phyloP scores from a whole-genome alignment of 805 yeast species.

The Komagataella populi region DNA sequence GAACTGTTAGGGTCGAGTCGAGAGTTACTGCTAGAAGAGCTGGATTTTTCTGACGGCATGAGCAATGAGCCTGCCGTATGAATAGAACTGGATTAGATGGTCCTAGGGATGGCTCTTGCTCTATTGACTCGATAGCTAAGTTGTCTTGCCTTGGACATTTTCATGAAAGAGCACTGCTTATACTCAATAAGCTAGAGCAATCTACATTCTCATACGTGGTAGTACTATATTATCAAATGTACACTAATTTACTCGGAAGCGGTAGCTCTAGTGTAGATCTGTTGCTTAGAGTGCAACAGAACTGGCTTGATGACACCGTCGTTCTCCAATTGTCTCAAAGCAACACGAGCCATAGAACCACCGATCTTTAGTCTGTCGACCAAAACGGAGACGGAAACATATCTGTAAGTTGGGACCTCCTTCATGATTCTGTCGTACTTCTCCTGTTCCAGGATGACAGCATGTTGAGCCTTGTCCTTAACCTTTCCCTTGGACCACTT shows the following conservation, averaged over 20 bases:
- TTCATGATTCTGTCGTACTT: slow-evolving; percentile 98
- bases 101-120: no score
- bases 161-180: not conserved
- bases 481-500: slow-evolving; percentile 99
- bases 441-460: slow-evolving; percentile 93
- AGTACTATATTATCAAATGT: not conserved
- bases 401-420: slow-evolving; percentile 99
- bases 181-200: not conserved
- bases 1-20: not conserved
- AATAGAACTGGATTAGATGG: no score
- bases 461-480: slow-evolving; percentile 99
- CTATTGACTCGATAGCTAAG: no score
- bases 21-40: not conserved
- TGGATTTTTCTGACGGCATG: not conserved
- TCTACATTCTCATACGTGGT: not conserved
- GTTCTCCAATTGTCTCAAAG: slow-evolving; percentile 87
- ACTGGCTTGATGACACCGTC: slow-evolving; percentile 93
- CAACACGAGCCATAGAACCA: slow-evolving; percentile 98
- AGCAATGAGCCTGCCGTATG: no score
- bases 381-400: slow-evolving; percentile 92
- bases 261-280: slow-evolving; percentile 82
- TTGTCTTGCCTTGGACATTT: no score
- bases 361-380: slow-evolving; percentile 99
- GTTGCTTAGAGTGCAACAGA: slow-evolving; percentile 91
- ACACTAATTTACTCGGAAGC: slow-evolving; percentile 36